Percentiles rank a stretch among this genome's conserved stretches.
phyloP scores from a whole-genome alignment of 2,329 filamentous ascomycete species.

The Ophiocordyceps camponoti-leonardi region DNA sequence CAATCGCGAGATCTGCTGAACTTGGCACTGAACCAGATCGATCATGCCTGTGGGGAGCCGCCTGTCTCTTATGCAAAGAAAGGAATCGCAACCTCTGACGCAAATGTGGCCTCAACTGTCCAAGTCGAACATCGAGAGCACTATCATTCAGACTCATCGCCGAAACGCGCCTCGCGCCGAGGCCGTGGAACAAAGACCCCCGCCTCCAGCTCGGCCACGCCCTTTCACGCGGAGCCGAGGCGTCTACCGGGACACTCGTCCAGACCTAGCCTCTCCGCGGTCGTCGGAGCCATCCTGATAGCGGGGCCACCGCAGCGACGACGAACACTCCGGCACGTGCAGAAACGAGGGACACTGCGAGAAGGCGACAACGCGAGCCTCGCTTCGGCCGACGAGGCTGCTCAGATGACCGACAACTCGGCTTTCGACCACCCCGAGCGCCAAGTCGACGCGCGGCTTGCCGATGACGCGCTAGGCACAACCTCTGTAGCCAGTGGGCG shows the following conservation, averaged over 20 bases:
- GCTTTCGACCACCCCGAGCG: background rate
- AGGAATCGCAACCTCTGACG: background rate
- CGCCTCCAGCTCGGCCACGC: conserved; percentile 19
- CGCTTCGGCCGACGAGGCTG: conserved; percentile 2
- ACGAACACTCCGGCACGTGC: conserved; percentile 43
- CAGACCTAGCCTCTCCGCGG: conserved; percentile 35
- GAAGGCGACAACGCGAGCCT: conserved; percentile 17
- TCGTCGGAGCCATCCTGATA: conserved; percentile 41
- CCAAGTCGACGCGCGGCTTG: conserved; percentile 15
- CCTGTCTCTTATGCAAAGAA: background rate
- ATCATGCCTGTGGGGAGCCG: background rate
- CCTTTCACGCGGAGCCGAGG: conserved; percentile 23
- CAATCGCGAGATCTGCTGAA: conserved; percentile 11
- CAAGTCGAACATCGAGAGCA: background rate
- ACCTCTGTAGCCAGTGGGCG: conserved; percentile 36
- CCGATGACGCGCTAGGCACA: conserved; percentile 30
- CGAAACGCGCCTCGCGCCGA: conserved; percentile 7
- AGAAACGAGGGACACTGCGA: conserved; percentile 34
- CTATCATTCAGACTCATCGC: conserved; percentile 10
- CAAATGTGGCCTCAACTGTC: background rate
- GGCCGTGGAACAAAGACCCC: conserved; percentile 10
- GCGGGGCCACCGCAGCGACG: conserved; percentile 26
- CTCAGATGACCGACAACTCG: background rate
- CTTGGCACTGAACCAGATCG: background rate
- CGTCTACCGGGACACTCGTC: conserved; percentile 37